These are phyloP conservation scores for Triticum urartu DNA, from an alignment of 176 grass and related monocot species.

Conservation along the genomic window DNA sequence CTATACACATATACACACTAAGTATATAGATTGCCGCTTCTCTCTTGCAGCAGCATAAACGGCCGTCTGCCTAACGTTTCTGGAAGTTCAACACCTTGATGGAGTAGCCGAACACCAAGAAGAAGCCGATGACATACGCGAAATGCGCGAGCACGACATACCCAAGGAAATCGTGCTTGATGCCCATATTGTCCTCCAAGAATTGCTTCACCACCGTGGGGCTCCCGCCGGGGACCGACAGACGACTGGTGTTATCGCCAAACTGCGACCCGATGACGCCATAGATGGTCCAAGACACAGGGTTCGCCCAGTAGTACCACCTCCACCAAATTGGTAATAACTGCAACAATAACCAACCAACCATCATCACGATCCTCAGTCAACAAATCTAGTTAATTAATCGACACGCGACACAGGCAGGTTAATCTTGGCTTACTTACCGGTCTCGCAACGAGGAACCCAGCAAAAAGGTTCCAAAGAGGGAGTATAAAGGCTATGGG, in stretches of 20 bases:
- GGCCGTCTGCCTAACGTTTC: slow-evolving; percentile 43
- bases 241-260: slow-evolving; percentile 10
- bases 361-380: too few species aligned
- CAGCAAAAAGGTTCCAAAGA: slow-evolving; percentile 83
- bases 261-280: slow-evolving; percentile 67
- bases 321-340: slow-evolving; percentile 85
- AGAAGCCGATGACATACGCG: slow-evolving; percentile 55
- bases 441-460: slow-evolving; percentile 65
- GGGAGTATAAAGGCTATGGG: slow-evolving; percentile 51
- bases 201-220: slow-evolving; percentile 36
- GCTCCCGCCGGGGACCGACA: slow-evolving; percentile 42
- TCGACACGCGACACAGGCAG: too few species aligned
- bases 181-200: slow-evolving; percentile 50
- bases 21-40: too few species aligned
- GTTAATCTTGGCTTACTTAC: slow-evolving; percentile 36
- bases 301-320: slow-evolving; percentile 90
- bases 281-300: slow-evolving; percentile 79
- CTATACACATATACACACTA: too few species aligned
- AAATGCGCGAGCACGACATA: slow-evolving; percentile 61
- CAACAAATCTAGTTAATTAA: not conserved
- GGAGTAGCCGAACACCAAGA: slow-evolving; percentile 71
- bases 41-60: too few species aligned
- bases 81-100: slow-evolving; percentile 89
- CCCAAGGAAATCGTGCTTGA: slow-evolving; percentile 55
- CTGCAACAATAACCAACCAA: slow-evolving; percentile 24